Base-by-base conservation (phyloP, 305 asterid species). In the Fraxinus latifolia region DNA sequence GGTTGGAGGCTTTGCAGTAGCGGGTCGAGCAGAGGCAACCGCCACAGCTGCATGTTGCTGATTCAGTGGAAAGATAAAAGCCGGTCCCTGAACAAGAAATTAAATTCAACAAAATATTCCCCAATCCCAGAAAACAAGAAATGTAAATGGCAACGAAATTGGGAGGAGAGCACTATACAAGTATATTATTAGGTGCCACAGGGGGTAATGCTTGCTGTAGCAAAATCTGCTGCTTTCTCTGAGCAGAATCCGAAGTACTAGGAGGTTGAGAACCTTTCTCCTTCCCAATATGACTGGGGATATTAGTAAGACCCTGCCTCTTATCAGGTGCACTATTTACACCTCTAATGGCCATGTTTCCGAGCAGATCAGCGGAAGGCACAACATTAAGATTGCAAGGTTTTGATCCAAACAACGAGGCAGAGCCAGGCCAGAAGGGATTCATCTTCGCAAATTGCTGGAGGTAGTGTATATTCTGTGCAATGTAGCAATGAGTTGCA, bases 401-500 rank as follows among this genome's bases (percentile, higher is more conserved):
- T 74, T 87, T 88, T n/a, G 91, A 82, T 53, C 89, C 92, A 34
- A 84, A 89, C 70, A 90, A 77, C 0, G 99, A 82, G n/a, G 97
- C 92, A 29, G 97, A 58, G 65, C 90, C 90, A 0, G 91, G 89
- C 96, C 97, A 93, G 84, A 90, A 94, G 7, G 98, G 92, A 80
- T 89, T 91, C 89, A 96, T 88, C 87, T 94, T 96, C 89, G 87
- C 84, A 74, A 87, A 83, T 82, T 96, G 99, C 90, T 96, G 99
- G 4, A 91, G 90, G 21, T 65, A 88, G 65, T 89, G 86, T 75
- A 96, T 96, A 62, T 95, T 96, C 89, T 94, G 84, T 2, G 99
- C 99, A 80, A 96, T 95, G 90, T 90, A 94, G 90, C 93, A 91
- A 89, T 96, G 99, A 0, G 99, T 96, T 0, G 97, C 99, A 74